Percentiles rank a stretch among this genome's conserved stretches.
These are phyloP conservation scores for Phytophthora agathidicida DNA, from an alignment of 352 stramenopile species.

Conservation along the genomic window DNA sequence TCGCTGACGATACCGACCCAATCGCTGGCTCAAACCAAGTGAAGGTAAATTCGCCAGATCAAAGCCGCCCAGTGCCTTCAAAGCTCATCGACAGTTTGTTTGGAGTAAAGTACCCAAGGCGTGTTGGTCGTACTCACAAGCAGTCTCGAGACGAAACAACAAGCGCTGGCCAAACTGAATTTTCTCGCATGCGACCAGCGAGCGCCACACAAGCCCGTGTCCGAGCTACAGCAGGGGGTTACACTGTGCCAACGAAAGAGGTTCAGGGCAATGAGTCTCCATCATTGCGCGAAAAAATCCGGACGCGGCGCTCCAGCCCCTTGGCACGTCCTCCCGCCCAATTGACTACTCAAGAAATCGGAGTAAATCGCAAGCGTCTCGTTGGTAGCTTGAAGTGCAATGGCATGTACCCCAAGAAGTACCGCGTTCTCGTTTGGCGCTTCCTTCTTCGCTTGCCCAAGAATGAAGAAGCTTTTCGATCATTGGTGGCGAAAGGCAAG, in stretches of 20 bases:
- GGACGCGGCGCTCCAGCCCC: slow-evolving; percentile 12
- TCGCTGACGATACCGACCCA: slow-evolving; percentile 9
- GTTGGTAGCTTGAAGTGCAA: slow-evolving; percentile 69
- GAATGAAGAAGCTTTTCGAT: slow-evolving; percentile 81
- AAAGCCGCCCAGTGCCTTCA: slow-evolving; percentile 52
- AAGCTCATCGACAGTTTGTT: slow-evolving; percentile 83
- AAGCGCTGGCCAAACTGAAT: background rate
- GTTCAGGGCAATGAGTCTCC: background rate
- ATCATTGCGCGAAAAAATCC: slow-evolving; percentile 15
- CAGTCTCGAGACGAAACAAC: slow-evolving; percentile 6
- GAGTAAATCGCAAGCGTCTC: slow-evolving; percentile 69
- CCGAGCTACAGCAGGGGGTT: slow-evolving; percentile 1
- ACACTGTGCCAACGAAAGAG: slow-evolving; percentile 16
- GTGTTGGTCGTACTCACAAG: slow-evolving; percentile 7
- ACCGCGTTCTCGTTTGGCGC: slow-evolving; percentile 83
- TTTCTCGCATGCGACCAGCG: slow-evolving; percentile 4
- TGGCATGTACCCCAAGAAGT: slow-evolving; percentile 81
- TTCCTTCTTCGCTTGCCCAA: slow-evolving; percentile 86
- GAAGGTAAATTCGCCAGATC: slow-evolving; percentile 7
- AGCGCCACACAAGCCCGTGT: slow-evolving; percentile 18
- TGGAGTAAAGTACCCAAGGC: slow-evolving; percentile 39
- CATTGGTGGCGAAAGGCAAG: slow-evolving; percentile 75
- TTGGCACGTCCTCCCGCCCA: slow-evolving; percentile 18
- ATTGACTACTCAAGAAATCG: slow-evolving; percentile 47
- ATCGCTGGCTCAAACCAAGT: slow-evolving; percentile 6